Percentiles rank a stretch among this genome's conserved stretches.
Evolutionary conservation across 345 rosid species (phyloP).

Genomic region (Ailanthus altissimus): DNA sequence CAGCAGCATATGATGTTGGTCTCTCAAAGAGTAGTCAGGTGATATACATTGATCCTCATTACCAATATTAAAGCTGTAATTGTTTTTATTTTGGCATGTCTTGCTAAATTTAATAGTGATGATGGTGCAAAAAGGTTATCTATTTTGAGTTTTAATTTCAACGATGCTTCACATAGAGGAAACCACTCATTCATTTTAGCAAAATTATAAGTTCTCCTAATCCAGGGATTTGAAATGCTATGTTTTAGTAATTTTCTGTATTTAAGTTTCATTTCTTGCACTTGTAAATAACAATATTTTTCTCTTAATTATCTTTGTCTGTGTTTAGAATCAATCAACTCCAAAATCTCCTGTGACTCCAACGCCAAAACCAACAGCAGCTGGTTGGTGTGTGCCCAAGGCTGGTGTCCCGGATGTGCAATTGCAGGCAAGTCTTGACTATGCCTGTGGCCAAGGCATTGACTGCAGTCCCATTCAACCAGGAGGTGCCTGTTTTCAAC

Average conservation of each 20-base stretch:
- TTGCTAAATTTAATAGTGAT: background rate
- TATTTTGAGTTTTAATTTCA: background rate
- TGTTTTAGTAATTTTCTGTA: background rate
- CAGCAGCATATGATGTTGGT: slow-evolving; percentile 67
- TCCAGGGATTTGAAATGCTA: background rate
- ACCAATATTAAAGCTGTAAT: background rate
- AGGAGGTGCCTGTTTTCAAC: slow-evolving; percentile 78
- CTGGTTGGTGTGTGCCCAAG: slow-evolving; percentile 74
- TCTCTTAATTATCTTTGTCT: background rate
- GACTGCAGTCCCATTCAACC: slow-evolving; percentile 66
- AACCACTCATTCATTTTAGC: background rate
- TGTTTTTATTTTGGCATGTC: too few species aligned
- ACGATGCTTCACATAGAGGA: background rate
- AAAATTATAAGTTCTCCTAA: background rate
- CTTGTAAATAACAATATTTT: background rate
- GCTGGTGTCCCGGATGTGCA: slow-evolving; percentile 49
- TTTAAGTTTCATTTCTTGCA: background rate
- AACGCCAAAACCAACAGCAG: slow-evolving; percentile 43
- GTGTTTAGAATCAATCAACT: slow-evolving; percentile 36
- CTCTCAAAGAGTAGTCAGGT: slow-evolving; percentile 76
- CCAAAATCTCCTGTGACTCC: slow-evolving; percentile 41
- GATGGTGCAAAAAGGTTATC: background rate
- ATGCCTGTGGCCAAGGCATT: slow-evolving; percentile 62
- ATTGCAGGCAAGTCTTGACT: slow-evolving; percentile 75
- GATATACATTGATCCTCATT: slow-evolving; percentile 10